Percentiles rank a stretch among this genome's conserved stretches.
These are phyloP conservation scores for Urtica urens DNA, from an alignment of 306 rosid genomes.

Conservation along the genomic window DNA sequence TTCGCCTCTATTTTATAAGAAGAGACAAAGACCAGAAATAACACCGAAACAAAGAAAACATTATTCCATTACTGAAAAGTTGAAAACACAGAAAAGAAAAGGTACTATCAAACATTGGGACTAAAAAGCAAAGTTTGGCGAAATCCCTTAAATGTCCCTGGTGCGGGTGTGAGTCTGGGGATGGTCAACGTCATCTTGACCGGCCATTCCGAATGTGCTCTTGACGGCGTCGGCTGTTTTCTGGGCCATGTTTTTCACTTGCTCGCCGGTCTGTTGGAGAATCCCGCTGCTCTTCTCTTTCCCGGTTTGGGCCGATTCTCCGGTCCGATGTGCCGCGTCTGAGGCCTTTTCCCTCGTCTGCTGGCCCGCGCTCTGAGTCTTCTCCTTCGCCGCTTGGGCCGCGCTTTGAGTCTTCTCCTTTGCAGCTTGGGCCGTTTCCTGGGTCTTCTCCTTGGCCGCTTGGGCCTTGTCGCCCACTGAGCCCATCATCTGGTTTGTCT, in stretches of 20 bases:
- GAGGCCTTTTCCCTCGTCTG: constrained; percentile 18
- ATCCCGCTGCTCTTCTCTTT: constrained; percentile 28
- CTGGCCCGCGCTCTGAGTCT: constrained; percentile 13
- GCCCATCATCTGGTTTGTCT: constrained; percentile 33
- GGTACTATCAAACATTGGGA: no score
- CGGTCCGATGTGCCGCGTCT: constrained; percentile 12
- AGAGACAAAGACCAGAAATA: no score
- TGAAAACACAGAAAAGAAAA: no score
- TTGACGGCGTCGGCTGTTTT: constrained; percentile 45
- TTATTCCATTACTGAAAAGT: no score
- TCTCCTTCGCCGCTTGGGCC: constrained; percentile 16
- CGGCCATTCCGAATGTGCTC: constrained; percentile 42
- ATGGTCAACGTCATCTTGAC: no score
- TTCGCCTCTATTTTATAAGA: no score
- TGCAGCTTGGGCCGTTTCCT: constrained; percentile 18
- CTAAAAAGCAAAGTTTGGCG: no score
- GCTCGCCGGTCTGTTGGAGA: constrained; percentile 46
- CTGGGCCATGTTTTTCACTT: constrained; percentile 38
- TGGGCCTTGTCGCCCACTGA: constrained; percentile 25
- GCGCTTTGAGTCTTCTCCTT: constrained; percentile 18
- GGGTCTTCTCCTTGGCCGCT: constrained; percentile 19
- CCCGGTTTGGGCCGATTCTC: constrained; percentile 20
- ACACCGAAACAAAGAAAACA: no score
- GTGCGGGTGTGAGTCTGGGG: no score
- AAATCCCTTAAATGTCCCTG: no score